Percentiles rank a stretch among this genome's conserved stretches.
These are phyloP conservation scores for Aspergillus mulundensis DNA, from an alignment of 495 filamentous ascomycete species.

Conservation along the genomic window DNA sequence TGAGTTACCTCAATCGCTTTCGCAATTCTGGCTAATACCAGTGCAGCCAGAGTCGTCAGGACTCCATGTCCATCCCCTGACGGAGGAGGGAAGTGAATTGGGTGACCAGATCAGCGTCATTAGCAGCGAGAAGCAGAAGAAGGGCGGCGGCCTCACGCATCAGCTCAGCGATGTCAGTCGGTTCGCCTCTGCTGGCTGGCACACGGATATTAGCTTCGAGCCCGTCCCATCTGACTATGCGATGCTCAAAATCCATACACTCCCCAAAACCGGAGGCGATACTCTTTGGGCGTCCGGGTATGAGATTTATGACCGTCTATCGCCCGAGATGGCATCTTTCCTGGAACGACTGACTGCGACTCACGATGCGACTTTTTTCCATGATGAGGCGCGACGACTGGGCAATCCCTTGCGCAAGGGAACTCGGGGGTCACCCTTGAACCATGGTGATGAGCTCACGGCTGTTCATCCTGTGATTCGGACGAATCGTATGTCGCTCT, in stretches of 20 bases:
- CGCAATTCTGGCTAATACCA: neutral
- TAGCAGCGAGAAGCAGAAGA: slow-evolving; percentile 36
- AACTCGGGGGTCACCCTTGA: slow-evolving; percentile 48
- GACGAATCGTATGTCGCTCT: slow-evolving; percentile 55
- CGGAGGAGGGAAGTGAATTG: slow-evolving; percentile 33
- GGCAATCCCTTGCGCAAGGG: slow-evolving; percentile 26
- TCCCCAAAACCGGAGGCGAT: slow-evolving; percentile 72
- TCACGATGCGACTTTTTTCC: slow-evolving; percentile 51
- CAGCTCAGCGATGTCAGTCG: slow-evolving; percentile 31
- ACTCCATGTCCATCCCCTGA: slow-evolving; percentile 66
- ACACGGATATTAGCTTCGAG: slow-evolving; percentile 69
- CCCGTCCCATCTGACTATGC: slow-evolving; percentile 64
- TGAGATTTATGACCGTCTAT: slow-evolving; percentile 63
- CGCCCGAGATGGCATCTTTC: slow-evolving; percentile 55
- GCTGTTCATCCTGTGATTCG: slow-evolving; percentile 69
- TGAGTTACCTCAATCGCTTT: slow-evolving; percentile 34
- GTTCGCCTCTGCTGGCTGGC: slow-evolving; percentile 50
- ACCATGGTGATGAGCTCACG: slow-evolving; percentile 54
- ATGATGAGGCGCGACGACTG: slow-evolving; percentile 29
- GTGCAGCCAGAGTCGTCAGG: slow-evolving; percentile 49
- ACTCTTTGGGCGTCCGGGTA: slow-evolving; percentile 43
- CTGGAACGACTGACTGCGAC: slow-evolving; percentile 64
- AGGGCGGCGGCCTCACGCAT: slow-evolving; percentile 33
- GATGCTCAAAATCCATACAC: slow-evolving; percentile 51
- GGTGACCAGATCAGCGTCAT: slow-evolving; percentile 38